Evolutionary conservation across 768 basidiomycete species (phyloP), one percentile per base, ranked within the genome.

Genomic region (Sistotremastrum suecicum): DNA sequence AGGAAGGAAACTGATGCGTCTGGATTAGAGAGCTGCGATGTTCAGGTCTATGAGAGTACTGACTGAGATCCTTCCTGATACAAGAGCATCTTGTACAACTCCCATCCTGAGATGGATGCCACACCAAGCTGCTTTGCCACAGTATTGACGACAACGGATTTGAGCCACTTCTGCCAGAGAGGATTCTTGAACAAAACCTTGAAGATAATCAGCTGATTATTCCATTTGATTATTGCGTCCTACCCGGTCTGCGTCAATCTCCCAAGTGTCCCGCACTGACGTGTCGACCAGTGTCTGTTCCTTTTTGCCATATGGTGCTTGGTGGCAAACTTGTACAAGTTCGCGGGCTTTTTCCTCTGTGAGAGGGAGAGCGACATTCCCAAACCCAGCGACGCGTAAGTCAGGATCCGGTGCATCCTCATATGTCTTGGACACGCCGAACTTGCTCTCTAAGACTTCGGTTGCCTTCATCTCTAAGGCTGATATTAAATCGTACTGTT

Each of bases 31-130:
- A 30, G 34, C 5, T 41, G 12, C 7, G 28, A 20, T 20, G 20
- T 20, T 20, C 20, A 20, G 20, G 20, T 20, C 20, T 20, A 20
- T 20, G 20, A 20, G 39, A 31, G 4, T 10, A 62, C 70, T 50
- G 44, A 75, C 72, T 71, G 69, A 4, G 71, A 72, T 30, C 71
- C 70, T 0, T 56, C 56, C 50, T 74, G 66, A 44, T 72, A 72
- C n/a, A 74, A 51, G 4, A 74, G 56, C 2, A 74, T 59, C 52
- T 74, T 74, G 49, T 72, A 65, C 5, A 71, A 49, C 46, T 72
- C 66, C 51, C 60, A 63, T 5, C 54, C 56, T 0, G 53, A 51
- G 2, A 57, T 41, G 9, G 54, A 50, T 40, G 53, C 47, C 8
- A 70, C 66, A 0, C 70, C 70, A 1, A 74, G 53, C 1, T 55